These are phyloP conservation scores for Thalia dealbata DNA, from an alignment of 176 grass and related monocot species.

Conservation along the genomic window DNA sequence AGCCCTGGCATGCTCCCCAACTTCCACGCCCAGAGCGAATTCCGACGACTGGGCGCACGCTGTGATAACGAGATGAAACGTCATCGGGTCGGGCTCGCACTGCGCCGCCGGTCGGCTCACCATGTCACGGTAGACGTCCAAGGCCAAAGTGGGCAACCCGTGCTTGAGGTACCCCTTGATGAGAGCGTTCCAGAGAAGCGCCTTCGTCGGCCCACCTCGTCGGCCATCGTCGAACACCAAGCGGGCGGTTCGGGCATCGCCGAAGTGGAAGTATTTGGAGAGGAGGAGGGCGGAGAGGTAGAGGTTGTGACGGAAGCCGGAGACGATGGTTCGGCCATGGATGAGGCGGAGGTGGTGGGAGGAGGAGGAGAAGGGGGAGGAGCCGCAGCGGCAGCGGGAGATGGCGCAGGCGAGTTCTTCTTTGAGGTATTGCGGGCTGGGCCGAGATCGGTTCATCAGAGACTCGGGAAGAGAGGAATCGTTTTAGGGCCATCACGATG, in stretches of 20 bases:
- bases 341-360: conserved; percentile 23
- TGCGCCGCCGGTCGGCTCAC: not conserved
- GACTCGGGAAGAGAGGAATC: no score
- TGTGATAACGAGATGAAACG: conserved; percentile 44
- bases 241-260: conserved; percentile 25
- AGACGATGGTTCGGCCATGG: conserved; percentile 31
- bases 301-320: conserved; percentile 36
- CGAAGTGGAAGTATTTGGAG: conserved; percentile 46
- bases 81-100: conserved; percentile 31
- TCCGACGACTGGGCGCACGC: conserved; percentile 29
- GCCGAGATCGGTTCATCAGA: not conserved
- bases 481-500: no score
- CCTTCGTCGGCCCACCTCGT: conserved; percentile 15
- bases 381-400: conserved; percentile 4
- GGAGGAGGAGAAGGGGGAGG: conserved; percentile 17
- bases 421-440: conserved; percentile 38
- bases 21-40: conserved; percentile 7
- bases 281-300: conserved; percentile 49
- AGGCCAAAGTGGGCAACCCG: conserved; percentile 25
- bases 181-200: conserved; percentile 60
- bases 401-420: conserved; percentile 45
- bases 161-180: conserved; percentile 36
- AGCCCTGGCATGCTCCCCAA: not conserved
- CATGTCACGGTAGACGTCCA: conserved; percentile 30
- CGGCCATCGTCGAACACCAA: conserved; percentile 31